Conservation (phyloP, 805 yeast species). For the Zygotorulaspora florentina region DNA sequence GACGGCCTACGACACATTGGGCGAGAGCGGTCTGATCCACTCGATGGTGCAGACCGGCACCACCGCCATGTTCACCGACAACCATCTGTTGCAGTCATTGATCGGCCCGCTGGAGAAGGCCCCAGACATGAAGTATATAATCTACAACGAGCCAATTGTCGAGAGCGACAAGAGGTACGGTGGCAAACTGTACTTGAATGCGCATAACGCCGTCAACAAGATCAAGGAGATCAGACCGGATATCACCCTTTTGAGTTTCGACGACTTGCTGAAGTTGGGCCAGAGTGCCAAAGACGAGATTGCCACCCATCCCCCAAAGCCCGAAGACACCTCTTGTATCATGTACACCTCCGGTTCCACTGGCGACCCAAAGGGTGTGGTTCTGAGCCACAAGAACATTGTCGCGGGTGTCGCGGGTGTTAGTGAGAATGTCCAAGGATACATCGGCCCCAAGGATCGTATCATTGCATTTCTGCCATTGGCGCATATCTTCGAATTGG, state of each 20-base stretch:
- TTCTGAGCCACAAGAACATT: conserved; percentile 58
- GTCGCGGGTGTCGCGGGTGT: conserved; percentile 88
- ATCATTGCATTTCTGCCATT: conserved; percentile 86
- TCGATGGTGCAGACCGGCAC: conserved; percentile 81
- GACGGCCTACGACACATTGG: conserved; percentile 94
- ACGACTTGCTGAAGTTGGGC: conserved; percentile 68
- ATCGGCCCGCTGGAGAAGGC: conserved; percentile 69
- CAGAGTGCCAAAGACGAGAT: conserved; percentile 43
- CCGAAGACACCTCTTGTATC: conserved; percentile 54
- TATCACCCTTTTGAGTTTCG: conserved; percentile 57
- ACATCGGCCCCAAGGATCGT: conserved; percentile 57
- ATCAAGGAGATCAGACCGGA: conserved; percentile 72
- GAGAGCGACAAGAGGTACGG: conserved; percentile 57
- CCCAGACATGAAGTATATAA: conserved; percentile 56
- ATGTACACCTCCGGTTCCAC: conserved; percentile 74
- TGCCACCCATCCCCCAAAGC: conserved; percentile 40
- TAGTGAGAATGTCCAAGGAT: conserved; percentile 52
- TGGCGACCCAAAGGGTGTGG: conserved; percentile 80
- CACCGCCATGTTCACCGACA: conserved; percentile 78
- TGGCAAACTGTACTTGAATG: conserved; percentile 56
- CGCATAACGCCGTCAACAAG: conserved; percentile 54
- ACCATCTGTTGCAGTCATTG: conserved; percentile 60
- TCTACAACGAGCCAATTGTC: conserved; percentile 62
- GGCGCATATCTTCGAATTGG: conserved; percentile 93
- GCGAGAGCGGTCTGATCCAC: conserved; percentile 82